These are phyloP conservation scores for Cordyceps javanica DNA, from an alignment of 2,329 filamentous ascomycete species.

Conservation along the genomic window DNA sequence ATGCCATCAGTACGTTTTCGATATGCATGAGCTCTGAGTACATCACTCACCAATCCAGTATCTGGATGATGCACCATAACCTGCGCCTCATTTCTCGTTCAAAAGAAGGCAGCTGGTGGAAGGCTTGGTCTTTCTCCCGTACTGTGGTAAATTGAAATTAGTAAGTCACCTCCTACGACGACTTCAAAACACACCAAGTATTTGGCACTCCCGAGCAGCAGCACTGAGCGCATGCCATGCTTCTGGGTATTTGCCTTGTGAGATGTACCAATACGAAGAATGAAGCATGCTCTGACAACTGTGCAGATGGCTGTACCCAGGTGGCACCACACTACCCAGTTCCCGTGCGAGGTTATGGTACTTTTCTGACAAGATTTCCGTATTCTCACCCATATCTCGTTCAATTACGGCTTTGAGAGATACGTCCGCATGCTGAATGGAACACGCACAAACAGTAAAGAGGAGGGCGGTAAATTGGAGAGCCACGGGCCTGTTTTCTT, in stretches of 20 bases:
- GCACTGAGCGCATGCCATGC: constrained; percentile 31
- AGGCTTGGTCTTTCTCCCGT: constrained; percentile 25
- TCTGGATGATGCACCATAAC: constrained; percentile 31
- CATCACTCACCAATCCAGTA: constrained; percentile 30
- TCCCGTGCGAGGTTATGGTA: constrained; percentile 30
- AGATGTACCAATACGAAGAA: constrained; percentile 33
- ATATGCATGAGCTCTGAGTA: too few relatives aligned
- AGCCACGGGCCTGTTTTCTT: constrained; percentile 24
- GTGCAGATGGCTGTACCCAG: constrained; percentile 26
- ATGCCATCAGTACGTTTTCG: not conserved
- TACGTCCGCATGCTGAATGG: constrained; percentile 27
- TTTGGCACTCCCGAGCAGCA: constrained; percentile 31
- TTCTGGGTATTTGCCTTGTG: constrained; percentile 30
- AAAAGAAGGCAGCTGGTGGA: constrained; percentile 24
- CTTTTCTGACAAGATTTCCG: constrained; percentile 24
- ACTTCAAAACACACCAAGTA: constrained; percentile 18
- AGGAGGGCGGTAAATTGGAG: constrained; percentile 33
- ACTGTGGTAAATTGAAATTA: constrained; percentile 16
- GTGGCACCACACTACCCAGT: constrained; percentile 26
- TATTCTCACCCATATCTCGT: constrained; percentile 24
- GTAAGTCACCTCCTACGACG: not conserved
- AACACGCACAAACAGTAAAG: constrained; percentile 32
- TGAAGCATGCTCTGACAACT: constrained; percentile 31
- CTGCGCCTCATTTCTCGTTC: constrained; percentile 31
- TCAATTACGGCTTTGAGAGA: constrained; percentile 26